These are phyloP conservation scores for Dipteronia sinensis DNA, from an alignment of 345 rosid genomes.

Conservation along the genomic window DNA sequence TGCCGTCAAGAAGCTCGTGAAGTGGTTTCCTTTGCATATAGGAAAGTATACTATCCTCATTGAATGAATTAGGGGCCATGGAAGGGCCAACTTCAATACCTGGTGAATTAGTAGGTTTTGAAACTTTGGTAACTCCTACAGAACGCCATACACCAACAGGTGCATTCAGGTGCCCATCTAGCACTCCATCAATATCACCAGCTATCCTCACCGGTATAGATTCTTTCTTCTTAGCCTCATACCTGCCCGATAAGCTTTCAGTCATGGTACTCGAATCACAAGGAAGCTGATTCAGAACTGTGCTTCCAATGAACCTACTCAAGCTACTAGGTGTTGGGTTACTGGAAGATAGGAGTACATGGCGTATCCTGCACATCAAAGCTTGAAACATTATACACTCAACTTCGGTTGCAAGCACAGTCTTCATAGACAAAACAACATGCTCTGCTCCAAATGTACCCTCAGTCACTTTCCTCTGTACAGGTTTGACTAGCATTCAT, in stretches of 20 bases:
- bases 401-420: constrained; percentile 77
- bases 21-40: constrained; percentile 92
- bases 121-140: constrained; percentile 79
- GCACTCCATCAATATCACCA: constrained; percentile 84
- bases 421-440: constrained; percentile 59
- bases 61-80: constrained; percentile 67
- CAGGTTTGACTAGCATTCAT: constrained; percentile 51
- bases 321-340: constrained; percentile 46
- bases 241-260: constrained; percentile 74
- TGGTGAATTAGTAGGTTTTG: constrained; percentile 63
- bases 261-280: constrained; percentile 78
- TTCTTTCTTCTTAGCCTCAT: constrained; percentile 81
- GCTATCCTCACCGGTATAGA: constrained; percentile 87
- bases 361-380: constrained; percentile 87
- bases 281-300: constrained; percentile 63
- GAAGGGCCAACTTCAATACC: constrained; percentile 74
- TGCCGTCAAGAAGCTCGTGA: constrained; percentile 91
- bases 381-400: constrained; percentile 92
- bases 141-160: constrained; percentile 98
- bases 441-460: constrained; percentile 53
- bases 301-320: constrained; percentile 61
- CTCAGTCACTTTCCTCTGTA: constrained; percentile 52
- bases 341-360: constrained; percentile 56
- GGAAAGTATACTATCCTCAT: constrained; percentile 67
- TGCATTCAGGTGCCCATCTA: constrained; percentile 78